phyloP scores from a whole-genome alignment of 805 yeast genomes.

The Priceomyces melissophilus region DNA sequence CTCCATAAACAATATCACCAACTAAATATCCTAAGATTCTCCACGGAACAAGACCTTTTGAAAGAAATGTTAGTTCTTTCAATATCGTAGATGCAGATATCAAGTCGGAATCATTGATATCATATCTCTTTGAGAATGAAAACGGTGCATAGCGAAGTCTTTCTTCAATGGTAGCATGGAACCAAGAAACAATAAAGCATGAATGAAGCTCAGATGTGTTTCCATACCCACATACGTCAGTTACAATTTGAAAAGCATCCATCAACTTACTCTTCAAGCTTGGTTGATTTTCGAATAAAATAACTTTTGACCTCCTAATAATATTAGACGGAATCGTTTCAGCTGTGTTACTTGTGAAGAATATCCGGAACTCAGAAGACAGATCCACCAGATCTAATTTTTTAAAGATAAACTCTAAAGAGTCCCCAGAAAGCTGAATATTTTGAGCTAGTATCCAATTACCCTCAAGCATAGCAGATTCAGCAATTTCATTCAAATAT shows the following conservation, averaged over 20 bases:
- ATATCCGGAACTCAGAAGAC: conserved; percentile 46
- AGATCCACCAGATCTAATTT: conserved; percentile 28
- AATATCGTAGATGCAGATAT: conserved; percentile 42
- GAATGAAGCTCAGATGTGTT: conserved; percentile 45
- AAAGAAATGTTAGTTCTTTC: conserved; percentile 27
- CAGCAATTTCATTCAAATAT: conserved; percentile 54
- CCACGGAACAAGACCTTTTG: conserved; percentile 49
- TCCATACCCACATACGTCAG: conserved; percentile 44
- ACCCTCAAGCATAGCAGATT: conserved; percentile 44
- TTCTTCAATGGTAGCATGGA: conserved; percentile 61
- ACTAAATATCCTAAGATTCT: conserved; percentile 45
- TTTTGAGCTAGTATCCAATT: conserved; percentile 79
- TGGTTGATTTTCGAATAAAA: conserved; percentile 60
- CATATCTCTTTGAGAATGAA: conserved; percentile 61
- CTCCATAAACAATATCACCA: conserved; percentile 62
- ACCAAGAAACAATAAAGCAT: conserved; percentile 46
- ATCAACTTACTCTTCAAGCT: conserved; percentile 51
- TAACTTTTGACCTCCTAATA: conserved; percentile 49
- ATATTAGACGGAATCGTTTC: conserved; percentile 54
- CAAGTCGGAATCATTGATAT: conserved; percentile 73
- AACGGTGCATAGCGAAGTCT: conserved; percentile 57
- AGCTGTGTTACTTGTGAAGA: conserved; percentile 58
- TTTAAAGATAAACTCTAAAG: conserved; percentile 58
- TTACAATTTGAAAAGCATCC: conserved; percentile 29
- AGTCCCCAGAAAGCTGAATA: conserved; percentile 63